Evolutionary conservation across 2,329 filamentous ascomycete genomes (phyloP).

Genomic region (Talaromyces sp.): DNA sequence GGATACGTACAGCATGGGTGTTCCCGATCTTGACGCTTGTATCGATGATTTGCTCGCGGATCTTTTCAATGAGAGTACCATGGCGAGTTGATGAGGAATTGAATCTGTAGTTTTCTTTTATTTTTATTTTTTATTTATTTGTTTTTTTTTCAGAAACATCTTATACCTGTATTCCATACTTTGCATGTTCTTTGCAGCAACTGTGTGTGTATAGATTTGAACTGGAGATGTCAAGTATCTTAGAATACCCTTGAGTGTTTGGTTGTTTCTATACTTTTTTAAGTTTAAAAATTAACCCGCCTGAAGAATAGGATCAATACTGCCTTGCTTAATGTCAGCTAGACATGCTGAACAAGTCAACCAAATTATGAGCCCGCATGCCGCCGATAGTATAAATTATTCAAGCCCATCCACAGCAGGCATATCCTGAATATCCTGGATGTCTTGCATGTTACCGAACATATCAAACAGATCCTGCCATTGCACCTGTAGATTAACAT

Average conservation of each 20-base stretch:
- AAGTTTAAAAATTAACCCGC: no score
- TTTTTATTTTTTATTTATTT: background rate
- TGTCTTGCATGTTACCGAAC: background rate
- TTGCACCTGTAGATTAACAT: background rate
- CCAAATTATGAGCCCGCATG: no score
- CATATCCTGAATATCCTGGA: background rate
- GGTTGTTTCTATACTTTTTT: background rate
- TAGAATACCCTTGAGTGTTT: background rate
- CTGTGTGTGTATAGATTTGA: background rate
- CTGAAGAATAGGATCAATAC: no score
- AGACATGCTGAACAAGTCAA: no score
- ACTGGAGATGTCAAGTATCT: background rate
- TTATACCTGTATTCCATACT: background rate
- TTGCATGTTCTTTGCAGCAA: background rate
- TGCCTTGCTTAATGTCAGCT: no score
- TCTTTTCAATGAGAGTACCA: slow-evolving; percentile 70
- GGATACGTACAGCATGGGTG: slow-evolving; percentile 79
- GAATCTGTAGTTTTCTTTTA: background rate
- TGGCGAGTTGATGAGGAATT: slow-evolving; percentile 30
- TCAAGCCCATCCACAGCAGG: background rate
- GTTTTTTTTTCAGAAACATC: no score
- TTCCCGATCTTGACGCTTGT: slow-evolving; percentile 61
- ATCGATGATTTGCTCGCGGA: slow-evolving; percentile 62
- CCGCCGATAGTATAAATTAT: background rate
- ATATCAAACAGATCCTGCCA: background rate